Base-by-base conservation (phyloP, 768 basidiomycete species). In the Pleurotus giganteus region DNA sequence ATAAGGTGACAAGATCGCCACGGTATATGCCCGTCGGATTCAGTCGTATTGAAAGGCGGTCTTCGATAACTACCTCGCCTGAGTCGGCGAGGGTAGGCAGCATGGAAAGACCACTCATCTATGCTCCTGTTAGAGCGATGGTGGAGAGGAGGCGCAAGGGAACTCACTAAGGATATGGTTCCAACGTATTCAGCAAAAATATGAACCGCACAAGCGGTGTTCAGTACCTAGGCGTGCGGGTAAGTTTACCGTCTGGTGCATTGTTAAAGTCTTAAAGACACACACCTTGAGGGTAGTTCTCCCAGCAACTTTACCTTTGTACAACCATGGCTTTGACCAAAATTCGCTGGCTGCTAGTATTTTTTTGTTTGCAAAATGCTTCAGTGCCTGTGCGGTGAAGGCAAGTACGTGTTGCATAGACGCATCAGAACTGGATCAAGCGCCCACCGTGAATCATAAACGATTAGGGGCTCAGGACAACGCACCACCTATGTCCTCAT, bases 31-130 rank as follows among this genome's bases (percentile, higher is more conserved):
- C 69, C 26, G 71, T 62, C 4, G 82, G 81, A 51, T 77, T 71
- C 47, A 85, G 72, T 39, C 78, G 72, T 53, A 75, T 70, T 2
- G 85, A 79, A 36, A 86, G 53, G 45, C 80, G 76, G 60, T 84
- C 79, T 67, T 91, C 89, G 17, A 91, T 61, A 24, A 84, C 80
- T 4, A 81, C 42, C 66, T 91, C 89, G 4, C 84, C 86, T 0
- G 66, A 65, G 26, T 67, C 66, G 47, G 75, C 80, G 46, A 92
- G 74, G 1, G 89, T 92, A 4, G 90, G 90, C 24, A 91, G 75
- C 90, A 92, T 92, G 39, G 91, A 92, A 6, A 85, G 84, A 5
- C 90, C 90, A 45, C 69, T 53, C 69, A 84, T 85, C 90, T 91
- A 58, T 13, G 24, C 49, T 4, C 19, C 42, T 28, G 58, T 24